Evolutionary conservation across 805 yeast species (phyloP).

Genomic region (Millerago galiae): DNA sequence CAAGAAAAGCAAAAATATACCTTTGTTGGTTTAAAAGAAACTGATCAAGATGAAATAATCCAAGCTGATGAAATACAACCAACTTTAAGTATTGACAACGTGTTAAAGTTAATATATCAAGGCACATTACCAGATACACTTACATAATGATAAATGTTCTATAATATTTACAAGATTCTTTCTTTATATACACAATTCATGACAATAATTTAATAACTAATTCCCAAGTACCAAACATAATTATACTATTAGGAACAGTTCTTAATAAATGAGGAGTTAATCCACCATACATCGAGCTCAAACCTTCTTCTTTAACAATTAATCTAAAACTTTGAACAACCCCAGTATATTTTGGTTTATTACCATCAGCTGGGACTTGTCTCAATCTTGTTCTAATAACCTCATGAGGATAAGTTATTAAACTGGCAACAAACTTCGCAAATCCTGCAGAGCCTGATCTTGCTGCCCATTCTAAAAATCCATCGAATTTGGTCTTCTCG

Average conservation of each 20-base stretch:
- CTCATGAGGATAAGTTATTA: conserved; percentile 94
- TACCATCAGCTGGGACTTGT: conserved; percentile 83
- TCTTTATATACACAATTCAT: not conserved
- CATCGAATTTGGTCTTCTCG: conserved; percentile 43
- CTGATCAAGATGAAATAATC: conserved; percentile 32
- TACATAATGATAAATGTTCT: not conserved
- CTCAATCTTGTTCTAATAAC: conserved; percentile 93
- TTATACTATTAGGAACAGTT: conserved; percentile 96
- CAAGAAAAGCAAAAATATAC: conserved; percentile 48
- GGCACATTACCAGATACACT: conserved; percentile 27
- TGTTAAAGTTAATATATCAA: conserved; percentile 39
- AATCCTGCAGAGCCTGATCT: conserved; percentile 97
- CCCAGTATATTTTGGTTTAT: conserved; percentile 84
- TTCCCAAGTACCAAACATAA: conserved; percentile 99
- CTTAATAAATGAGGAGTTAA: conserved; percentile 93
- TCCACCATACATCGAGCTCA: conserved; percentile 93
- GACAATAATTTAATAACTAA: conserved; percentile 58
- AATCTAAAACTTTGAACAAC: conserved; percentile 79
- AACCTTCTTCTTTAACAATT: conserved; percentile 87
- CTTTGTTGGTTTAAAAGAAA: conserved; percentile 53
- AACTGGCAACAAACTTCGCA: conserved; percentile 89
- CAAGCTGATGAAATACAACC: conserved; percentile 8
- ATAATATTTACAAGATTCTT: conserved; percentile 1
- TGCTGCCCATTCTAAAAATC: conserved; percentile 84
- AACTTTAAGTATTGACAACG: conserved; percentile 16